Conservation (phyloP, 495 filamentous ascomycete genomes). For the Tuber borchii region DNA sequence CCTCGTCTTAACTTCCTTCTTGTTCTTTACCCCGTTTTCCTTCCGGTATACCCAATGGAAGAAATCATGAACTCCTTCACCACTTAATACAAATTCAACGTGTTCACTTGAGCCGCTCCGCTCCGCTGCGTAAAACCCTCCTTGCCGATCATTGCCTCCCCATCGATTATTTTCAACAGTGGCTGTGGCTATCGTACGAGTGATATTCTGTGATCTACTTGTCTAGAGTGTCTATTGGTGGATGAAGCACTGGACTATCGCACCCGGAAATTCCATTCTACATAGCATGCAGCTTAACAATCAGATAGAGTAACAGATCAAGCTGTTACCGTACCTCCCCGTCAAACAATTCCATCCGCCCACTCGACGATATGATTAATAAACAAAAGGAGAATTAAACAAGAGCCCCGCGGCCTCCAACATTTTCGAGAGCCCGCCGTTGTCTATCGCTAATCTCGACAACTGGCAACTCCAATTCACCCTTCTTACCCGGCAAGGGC, state of each 20-base stretch:
- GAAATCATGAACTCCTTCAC: no score
- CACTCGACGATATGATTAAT: background rate
- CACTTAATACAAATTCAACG: no score
- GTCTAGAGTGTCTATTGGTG: background rate
- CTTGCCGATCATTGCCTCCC: no score
- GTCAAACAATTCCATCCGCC: background rate
- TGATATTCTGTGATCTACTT: no score
- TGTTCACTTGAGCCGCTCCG: no score
- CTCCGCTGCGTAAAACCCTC: no score
- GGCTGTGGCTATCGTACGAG: no score
- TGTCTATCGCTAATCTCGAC: constrained; percentile 26
- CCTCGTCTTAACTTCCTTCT: no score
- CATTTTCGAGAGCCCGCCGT: constrained; percentile 19
- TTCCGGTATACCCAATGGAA: no score
- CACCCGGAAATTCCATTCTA: background rate
- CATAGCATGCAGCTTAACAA: background rate
- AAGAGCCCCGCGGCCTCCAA: constrained; percentile 36
- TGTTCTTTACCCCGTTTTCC: no score
- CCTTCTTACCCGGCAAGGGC: constrained; percentile 48
- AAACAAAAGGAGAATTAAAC: constrained; percentile 16
- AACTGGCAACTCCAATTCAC: constrained; percentile 42
- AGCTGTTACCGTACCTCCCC: background rate
- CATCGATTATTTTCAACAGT: no score
- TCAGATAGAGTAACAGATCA: background rate
- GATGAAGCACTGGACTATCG: background rate